Conservation (phyloP, 2,329 filamentous ascomycete genomes). For the Xylariaceae sp. region DNA sequence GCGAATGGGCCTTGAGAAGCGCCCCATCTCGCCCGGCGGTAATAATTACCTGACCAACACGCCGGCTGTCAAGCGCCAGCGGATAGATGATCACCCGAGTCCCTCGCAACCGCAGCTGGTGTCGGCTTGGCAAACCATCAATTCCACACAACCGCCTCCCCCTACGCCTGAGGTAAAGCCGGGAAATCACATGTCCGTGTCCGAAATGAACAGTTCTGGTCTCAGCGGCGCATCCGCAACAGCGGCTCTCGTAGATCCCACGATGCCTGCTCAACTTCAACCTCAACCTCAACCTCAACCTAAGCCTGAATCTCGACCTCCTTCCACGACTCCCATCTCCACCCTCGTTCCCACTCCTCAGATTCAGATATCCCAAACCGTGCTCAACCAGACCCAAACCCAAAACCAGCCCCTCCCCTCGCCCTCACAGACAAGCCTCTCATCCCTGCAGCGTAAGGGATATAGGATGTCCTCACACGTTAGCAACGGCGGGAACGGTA, state of each 20-base stretch:
- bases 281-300: background rate
- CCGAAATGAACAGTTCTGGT: constrained; percentile 26
- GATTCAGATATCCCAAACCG: no score
- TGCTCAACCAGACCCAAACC: no score
- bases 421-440: constrained; percentile 23
- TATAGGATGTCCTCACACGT: constrained; percentile 30
- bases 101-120: background rate
- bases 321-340: background rate
- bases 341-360: no score
- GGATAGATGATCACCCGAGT: constrained; percentile 18
- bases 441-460: constrained; percentile 27
- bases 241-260: constrained; percentile 21
- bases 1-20: constrained; percentile 37
- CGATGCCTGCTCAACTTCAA: background rate
- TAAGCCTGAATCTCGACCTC: background rate
- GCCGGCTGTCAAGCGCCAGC: constrained; percentile 27
- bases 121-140: background rate
- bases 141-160: background rate
- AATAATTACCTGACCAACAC: constrained; percentile 14
- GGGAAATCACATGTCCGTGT: constrained; percentile 23
- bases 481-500: constrained; percentile 11
- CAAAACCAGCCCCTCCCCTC: background rate
- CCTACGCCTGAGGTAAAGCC: constrained; percentile 6
- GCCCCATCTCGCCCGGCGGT: constrained; percentile 11
- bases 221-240: constrained; percentile 27